Percentiles rank a stretch among this genome's conserved stretches.
These are phyloP conservation scores for Fusarium oligoseptatum DNA, from an alignment of 2,329 filamentous ascomycete species.

Conservation along the genomic window DNA sequence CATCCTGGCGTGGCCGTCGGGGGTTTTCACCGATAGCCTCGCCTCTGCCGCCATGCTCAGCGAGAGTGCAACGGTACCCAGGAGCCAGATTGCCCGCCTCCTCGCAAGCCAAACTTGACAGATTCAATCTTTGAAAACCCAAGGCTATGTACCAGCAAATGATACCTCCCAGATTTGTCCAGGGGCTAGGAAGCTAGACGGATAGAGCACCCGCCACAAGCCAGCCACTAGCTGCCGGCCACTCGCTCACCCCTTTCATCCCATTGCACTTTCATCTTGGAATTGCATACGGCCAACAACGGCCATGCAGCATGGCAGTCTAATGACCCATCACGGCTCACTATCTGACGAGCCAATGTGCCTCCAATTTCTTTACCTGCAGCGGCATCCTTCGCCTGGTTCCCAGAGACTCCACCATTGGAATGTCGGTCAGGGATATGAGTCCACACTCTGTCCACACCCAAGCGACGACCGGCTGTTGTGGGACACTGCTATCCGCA, in stretches of 20 bases:
- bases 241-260: conserved; percentile 33
- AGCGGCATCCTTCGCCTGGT: conserved; percentile 49
- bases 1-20: conserved; percentile 32
- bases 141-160: conserved; percentile 28
- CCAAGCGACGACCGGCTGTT: conserved; percentile 33
- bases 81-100: conserved; percentile 28
- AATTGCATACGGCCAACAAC: conserved; percentile 41
- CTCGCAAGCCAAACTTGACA: not conserved
- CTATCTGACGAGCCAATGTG: conserved; percentile 47
- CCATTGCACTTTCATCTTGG: conserved; percentile 20
- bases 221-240: conserved; percentile 28
- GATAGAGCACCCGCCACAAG: conserved; percentile 20
- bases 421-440: conserved; percentile 52
- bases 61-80: conserved; percentile 20
- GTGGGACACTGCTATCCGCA: conserved; percentile 38
- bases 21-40: conserved; percentile 23
- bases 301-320: conserved; percentile 41
- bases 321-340: conserved; percentile 28
- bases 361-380: conserved; percentile 50
- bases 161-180: conserved; percentile 26
- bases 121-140: conserved; percentile 17
- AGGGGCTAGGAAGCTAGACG: conserved; percentile 12
- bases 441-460: conserved; percentile 35
- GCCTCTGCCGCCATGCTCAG: conserved; percentile 14
- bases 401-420: conserved; percentile 39